Evolutionary conservation across 257 asterid genomes (phyloP).

Genomic region (Echium plantagineum): DNA sequence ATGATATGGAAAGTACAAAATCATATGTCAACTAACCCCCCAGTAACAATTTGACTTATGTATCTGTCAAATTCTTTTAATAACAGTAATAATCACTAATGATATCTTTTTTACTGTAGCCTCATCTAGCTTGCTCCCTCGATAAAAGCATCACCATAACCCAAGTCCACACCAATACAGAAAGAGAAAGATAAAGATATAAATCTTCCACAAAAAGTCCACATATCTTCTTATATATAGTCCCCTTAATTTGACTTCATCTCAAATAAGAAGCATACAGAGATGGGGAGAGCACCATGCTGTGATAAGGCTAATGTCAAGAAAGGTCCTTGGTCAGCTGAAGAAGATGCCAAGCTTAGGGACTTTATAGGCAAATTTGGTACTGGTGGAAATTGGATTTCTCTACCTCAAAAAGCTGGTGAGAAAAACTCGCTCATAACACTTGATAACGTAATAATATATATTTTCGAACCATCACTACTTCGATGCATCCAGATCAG

Average conservation of each 20-base stretch:
- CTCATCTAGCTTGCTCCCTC: conserved; percentile 14
- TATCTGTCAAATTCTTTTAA: background rate
- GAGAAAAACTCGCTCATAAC: conserved; percentile 1
- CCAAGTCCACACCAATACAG: conserved; percentile 11
- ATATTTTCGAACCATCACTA: too few relatives aligned
- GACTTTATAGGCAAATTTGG: conserved; percentile 66
- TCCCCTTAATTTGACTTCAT: background rate
- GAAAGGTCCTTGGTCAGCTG: conserved; percentile 95
- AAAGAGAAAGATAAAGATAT: conserved; percentile 10
- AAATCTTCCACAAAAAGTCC: background rate
- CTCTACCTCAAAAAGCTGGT: conserved; percentile 87
- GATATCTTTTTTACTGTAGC: conserved; percentile 14
- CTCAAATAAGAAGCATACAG: background rate
- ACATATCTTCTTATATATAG: background rate
- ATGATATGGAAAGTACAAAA: conserved; percentile 14
- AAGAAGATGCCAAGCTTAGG: conserved; percentile 79
- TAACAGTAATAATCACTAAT: conserved; percentile 4
- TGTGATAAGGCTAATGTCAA: conserved; percentile 87
- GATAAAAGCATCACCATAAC: conserved; percentile 16
- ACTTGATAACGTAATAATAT: too few relatives aligned
- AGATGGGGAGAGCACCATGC: conserved; percentile 96
- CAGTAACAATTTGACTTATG: conserved; percentile 30
- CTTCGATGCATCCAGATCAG: too few relatives aligned
- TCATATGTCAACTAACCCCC: background rate
- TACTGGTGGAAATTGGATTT: conserved; percentile 77